phyloP scores from a whole-genome alignment of 2,329 filamentous ascomycete genomes.

The Alternaria conjuncta region DNA sequence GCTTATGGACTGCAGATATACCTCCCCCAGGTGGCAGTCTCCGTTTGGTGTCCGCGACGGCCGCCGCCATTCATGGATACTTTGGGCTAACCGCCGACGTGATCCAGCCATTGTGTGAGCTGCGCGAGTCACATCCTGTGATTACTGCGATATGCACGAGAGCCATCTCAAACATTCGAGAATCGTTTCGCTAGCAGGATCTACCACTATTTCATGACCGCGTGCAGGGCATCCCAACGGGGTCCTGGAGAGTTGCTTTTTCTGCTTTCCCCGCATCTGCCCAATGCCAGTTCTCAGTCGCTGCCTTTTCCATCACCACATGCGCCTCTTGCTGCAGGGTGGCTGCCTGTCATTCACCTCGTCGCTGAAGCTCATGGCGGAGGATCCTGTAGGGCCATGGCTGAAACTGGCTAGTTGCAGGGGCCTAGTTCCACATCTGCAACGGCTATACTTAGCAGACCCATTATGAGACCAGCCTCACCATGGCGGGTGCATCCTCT shows the following conservation, averaged over 20 bases:
- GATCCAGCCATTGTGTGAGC: conserved; percentile 32
- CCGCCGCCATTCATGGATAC: conserved; percentile 7
- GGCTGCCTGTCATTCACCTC: conserved; percentile 6
- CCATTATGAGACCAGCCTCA: conserved; percentile 23
- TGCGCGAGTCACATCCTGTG: conserved; percentile 33
- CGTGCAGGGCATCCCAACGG: neutral
- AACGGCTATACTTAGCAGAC: conserved; percentile 45
- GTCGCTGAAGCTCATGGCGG: conserved; percentile 14
- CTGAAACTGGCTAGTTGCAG: conserved; percentile 45
- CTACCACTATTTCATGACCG: neutral
- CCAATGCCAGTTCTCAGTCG: conserved; percentile 3
- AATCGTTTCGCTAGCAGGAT: conserved; percentile 16
- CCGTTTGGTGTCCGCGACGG: conserved; percentile 20
- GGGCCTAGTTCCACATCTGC: conserved; percentile 43
- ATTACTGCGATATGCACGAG: conserved; percentile 29
- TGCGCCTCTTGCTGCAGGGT: neutral
- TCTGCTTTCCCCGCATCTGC: conserved; percentile 1
- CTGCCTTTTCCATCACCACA: neutral
- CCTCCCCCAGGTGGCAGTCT: conserved; percentile 3
- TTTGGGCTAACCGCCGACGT: conserved; percentile 31
- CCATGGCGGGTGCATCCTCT: conserved; percentile 31
- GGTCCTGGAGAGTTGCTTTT: neutral
- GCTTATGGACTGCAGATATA: conserved; percentile 17
- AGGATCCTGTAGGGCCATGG: conserved; percentile 33
- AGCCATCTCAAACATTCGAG: conserved; percentile 14